Percentiles rank a stretch among this genome's conserved stretches.
Evolutionary conservation across 495 filamentous ascomycete species (phyloP).

Genomic region (Sabuloglossum arenarium): DNA sequence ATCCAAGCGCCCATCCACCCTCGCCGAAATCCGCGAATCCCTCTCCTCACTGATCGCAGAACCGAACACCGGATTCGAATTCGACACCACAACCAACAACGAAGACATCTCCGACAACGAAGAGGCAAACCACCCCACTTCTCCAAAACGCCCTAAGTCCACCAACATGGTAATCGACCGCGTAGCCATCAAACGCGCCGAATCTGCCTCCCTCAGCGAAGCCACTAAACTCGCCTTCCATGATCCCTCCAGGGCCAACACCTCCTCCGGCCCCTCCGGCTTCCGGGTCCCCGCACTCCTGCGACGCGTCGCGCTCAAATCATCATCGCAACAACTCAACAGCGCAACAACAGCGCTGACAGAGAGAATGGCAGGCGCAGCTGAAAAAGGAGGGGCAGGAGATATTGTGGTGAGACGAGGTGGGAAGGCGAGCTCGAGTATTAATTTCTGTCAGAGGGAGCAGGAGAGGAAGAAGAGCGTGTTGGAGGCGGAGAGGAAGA

Average conservation of each 20-base stretch:
- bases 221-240: conserved; percentile 16
- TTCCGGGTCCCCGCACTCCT: not conserved
- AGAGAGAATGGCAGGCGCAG: not conserved
- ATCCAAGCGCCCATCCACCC: conserved; percentile 39
- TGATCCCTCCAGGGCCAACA: conserved; percentile 9
- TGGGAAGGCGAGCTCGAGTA: not conserved
- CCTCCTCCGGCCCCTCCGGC: not conserved
- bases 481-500: not conserved
- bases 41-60: conserved; percentile 68
- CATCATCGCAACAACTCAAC: not conserved
- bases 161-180: conserved; percentile 51
- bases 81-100: conserved; percentile 14
- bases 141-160: conserved; percentile 16
- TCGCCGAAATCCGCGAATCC: conserved; percentile 59
- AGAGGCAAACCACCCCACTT: conserved; percentile 19
- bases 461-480: not conserved
- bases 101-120: conserved; percentile 23
- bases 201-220: conserved; percentile 29
- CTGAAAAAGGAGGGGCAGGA: not conserved
- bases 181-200: conserved; percentile 49
- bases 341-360: not conserved
- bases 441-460: not conserved
- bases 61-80: conserved; percentile 21
- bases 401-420: not conserved
- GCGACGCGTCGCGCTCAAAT: not conserved